These are phyloP conservation scores for Saturnispora quitensis DNA, from an alignment of 805 yeast genomes.

Conservation along the genomic window DNA sequence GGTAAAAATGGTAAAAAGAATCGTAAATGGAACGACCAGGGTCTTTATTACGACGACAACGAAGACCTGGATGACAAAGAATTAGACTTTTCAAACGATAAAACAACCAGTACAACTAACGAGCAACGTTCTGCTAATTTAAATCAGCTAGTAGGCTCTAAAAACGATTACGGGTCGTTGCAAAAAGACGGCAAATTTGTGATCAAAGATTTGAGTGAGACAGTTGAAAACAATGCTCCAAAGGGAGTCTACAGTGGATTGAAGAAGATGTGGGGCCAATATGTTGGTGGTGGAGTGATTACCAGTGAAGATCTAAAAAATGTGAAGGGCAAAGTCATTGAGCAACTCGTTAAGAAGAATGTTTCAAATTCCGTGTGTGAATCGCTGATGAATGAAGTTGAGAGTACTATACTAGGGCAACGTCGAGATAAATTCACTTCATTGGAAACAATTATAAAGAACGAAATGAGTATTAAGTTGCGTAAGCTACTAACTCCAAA, in stretches of 20 bases:
- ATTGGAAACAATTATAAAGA: slow-evolving; percentile 59
- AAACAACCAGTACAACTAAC: slow-evolving; percentile 9
- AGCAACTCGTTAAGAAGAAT: slow-evolving; percentile 75
- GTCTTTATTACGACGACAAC: slow-evolving; percentile 39
- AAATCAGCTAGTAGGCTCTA: slow-evolving; percentile 31
- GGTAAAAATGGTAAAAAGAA: slow-evolving; percentile 27
- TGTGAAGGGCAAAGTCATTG: slow-evolving; percentile 55
- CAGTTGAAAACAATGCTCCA: slow-evolving; percentile 7
- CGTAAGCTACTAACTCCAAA: slow-evolving; percentile 83
- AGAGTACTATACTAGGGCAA: slow-evolving; percentile 59
- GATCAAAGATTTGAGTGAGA: slow-evolving; percentile 49
- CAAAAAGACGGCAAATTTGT: slow-evolving; percentile 51
- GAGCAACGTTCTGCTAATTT: slow-evolving; percentile 21
- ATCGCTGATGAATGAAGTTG: slow-evolving; percentile 60
- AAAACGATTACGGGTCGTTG: slow-evolving; percentile 32
- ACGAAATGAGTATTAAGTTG: slow-evolving; percentile 51
- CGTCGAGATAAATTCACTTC: slow-evolving; percentile 69
- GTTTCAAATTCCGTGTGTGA: slow-evolving; percentile 87
- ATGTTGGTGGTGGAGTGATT: slow-evolving; percentile 63
- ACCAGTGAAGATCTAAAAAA: slow-evolving; percentile 55
- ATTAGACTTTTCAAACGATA: slow-evolving; percentile 47
- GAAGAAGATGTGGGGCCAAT: slow-evolving; percentile 36
- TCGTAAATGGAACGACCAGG: slow-evolving; percentile 64
- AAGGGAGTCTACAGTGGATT: slow-evolving; percentile 1
- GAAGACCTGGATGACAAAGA: slow-evolving; percentile 25